A percentile compares a stretch with the other conserved stretches of the same genome.
Conservation (phyloP, 1,284 basidiomycete genomes). For the Cerrena zonata region DNA sequence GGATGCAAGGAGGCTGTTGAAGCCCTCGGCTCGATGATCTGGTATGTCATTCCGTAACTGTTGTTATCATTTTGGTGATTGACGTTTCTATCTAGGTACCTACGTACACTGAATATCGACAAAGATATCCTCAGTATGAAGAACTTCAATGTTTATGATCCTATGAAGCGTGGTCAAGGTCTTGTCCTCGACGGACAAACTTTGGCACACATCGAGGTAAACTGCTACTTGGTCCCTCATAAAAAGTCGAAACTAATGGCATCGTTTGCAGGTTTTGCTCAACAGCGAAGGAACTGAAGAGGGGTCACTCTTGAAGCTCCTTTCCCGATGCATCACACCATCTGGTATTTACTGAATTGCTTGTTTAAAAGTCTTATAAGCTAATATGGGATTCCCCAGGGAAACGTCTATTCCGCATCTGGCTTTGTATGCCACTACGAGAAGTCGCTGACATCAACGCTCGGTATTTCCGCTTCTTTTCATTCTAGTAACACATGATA, state of each 20-base stretch:
- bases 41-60: slow-evolving; percentile 37
- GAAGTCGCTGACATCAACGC: slow-evolving; percentile 81
- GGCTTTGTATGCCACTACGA: slow-evolving; percentile 86
- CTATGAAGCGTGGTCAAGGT: slow-evolving; percentile 80
- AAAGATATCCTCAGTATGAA: slow-evolving; percentile 88
- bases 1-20: slow-evolving; percentile 66
- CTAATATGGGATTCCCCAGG: slow-evolving; percentile 38
- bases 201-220: slow-evolving; percentile 84
- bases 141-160: slow-evolving; percentile 95
- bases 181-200: slow-evolving; percentile 89
- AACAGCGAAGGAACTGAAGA: slow-evolving; percentile 90
- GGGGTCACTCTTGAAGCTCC: slow-evolving; percentile 76
- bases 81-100: slow-evolving; percentile 49
- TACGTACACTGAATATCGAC: slow-evolving; percentile 88
- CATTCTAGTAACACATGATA: no score
- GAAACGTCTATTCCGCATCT: slow-evolving; percentile 88
- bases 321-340: slow-evolving; percentile 84
- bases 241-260: neutral
- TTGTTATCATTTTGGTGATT: neutral
- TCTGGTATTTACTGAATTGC: slow-evolving; percentile 55
- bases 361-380: neutral
- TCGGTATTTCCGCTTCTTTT: slow-evolving; percentile 58
- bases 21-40: slow-evolving; percentile 84
- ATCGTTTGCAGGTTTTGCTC: slow-evolving; percentile 53
- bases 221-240: slow-evolving; percentile 6